Base-by-base conservation (phyloP, 768 basidiomycete genomes). In the Dictyophora rubrovolvata region DNA sequence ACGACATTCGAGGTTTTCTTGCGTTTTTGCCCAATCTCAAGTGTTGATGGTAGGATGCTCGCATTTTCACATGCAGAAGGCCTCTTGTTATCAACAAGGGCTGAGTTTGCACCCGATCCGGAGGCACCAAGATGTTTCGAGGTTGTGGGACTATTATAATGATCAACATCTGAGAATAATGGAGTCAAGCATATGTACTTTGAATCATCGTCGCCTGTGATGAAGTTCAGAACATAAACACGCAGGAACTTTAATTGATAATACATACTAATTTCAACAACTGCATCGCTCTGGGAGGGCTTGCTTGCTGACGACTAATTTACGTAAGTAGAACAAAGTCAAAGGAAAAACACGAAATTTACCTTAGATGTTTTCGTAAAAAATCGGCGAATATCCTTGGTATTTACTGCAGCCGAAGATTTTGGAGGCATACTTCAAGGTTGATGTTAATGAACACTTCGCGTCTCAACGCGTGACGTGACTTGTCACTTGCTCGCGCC, bases 261-360 rank as follows among this genome's bases (percentile, higher is more conserved):
- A 14, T 42, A 58, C 56, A 36, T 35, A 58, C 56, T 58, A 14
- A 58, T 58, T 33, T 58, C 56, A 23, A 58, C 51, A 34, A 51
- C 48, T 18, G 48, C 23, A 22, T 42, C 50, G n/a, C 47, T 47
- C 21, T n/a, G 28, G 48, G 37, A 34, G 10, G 17, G 28, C 34
- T 28, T 18, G 49, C 18, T 14, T 22, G 18, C 36, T 52, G n/a
- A 37, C 18, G 9, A 20, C 23, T 48, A n/a, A 18, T 14, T 18
- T n/a, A n/a, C 20, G 57, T 16, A 20, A 18, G 16, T 20, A 36
- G 20, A 20, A 18, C n/a, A n/a, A n/a, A 21, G 22, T 34, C 17
- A 21, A 7, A 5, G 37, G 50, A 35, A 5, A 35, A 47, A 1
- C 2, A 2, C 16, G 9, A n/a, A 21, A 18, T 46, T 11, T 34